Evolutionary conservation across 352 stramenopile genomes (phyloP).

Genomic region (Globisporangium sylvaticum): DNA sequence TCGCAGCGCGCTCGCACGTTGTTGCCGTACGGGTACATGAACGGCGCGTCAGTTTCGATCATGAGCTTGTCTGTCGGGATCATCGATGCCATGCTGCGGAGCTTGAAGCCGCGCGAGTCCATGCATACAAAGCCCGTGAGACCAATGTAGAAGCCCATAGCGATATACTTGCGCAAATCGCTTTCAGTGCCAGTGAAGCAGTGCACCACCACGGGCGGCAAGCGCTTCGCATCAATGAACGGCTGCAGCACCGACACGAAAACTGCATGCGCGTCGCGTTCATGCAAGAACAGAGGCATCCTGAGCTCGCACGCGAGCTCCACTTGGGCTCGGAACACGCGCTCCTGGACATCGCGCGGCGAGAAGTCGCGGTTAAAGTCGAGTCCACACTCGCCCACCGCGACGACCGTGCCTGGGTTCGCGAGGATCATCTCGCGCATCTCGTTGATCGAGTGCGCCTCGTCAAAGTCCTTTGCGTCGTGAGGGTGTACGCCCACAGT

Average conservation of each 20-base stretch:
- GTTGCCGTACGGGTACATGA: slow-evolving; percentile 65
- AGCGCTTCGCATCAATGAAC: slow-evolving; percentile 24
- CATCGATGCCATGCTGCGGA: slow-evolving; percentile 35
- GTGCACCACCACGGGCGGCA: slow-evolving; percentile 63
- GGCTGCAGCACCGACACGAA: slow-evolving; percentile 41
- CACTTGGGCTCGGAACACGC: slow-evolving; percentile 88
- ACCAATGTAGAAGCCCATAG: slow-evolving; percentile 67
- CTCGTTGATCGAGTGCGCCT: slow-evolving; percentile 22
- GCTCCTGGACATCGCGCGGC: slow-evolving; percentile 82
- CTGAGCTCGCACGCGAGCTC: slow-evolving; percentile 73
- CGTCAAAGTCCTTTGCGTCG: slow-evolving; percentile 82
- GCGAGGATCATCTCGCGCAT: slow-evolving; percentile 41
- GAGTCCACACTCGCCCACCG: slow-evolving; percentile 93
- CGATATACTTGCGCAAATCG: slow-evolving; percentile 52
- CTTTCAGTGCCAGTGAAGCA: slow-evolving; percentile 63
- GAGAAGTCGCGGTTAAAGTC: slow-evolving; percentile 97
- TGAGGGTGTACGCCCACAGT: slow-evolving; percentile 95
- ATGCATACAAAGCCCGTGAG: slow-evolving; percentile 74
- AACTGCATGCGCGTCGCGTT: slow-evolving; percentile 54
- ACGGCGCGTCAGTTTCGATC: slow-evolving; percentile 76
- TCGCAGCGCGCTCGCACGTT: slow-evolving; percentile 43
- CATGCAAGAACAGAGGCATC: slow-evolving; percentile 94
- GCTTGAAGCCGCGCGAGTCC: slow-evolving; percentile 38
- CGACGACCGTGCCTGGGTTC: slow-evolving; percentile 66
- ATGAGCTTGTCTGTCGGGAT: slow-evolving; percentile 60